These are phyloP conservation scores for Xanthoconium purpureum DNA, from an alignment of 768 basidiomycete species.

Conservation along the genomic window DNA sequence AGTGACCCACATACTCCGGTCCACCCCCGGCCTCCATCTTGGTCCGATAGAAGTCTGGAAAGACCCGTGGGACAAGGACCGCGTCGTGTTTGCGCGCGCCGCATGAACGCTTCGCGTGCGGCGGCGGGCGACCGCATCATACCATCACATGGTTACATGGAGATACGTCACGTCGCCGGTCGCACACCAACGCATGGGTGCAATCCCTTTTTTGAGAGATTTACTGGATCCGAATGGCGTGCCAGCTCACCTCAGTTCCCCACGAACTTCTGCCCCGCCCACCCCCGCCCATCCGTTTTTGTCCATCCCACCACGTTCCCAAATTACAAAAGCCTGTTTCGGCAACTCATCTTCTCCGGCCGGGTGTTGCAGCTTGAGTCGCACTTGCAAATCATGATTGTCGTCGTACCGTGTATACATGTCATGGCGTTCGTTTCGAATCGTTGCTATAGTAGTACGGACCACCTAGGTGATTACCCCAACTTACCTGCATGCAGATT, in stretches of 20 bases:
- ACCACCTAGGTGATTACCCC: not conserved
- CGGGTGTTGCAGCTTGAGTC: not conserved
- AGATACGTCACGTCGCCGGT: slow-evolving; percentile 1
- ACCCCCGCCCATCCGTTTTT: slow-evolving; percentile 2
- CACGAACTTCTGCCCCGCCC: not conserved
- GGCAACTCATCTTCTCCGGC: not conserved
- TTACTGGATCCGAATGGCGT: slow-evolving; percentile 6
- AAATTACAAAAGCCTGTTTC: not conserved
- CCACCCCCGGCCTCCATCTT: slow-evolving; percentile 40
- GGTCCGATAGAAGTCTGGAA: slow-evolving; percentile 61
- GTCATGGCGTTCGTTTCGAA: slow-evolving; percentile 9
- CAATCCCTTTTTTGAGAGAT: not conserved
- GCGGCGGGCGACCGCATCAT: not conserved
- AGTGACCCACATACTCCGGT: slow-evolving; percentile 57
- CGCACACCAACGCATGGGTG: too few relatives aligned
- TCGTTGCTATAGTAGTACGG: slow-evolving; percentile 21
- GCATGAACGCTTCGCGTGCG: slow-evolving; percentile 22
- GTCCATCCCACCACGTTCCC: slow-evolving; percentile 8
- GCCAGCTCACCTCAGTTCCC: slow-evolving; percentile 16
- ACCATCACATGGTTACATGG: slow-evolving; percentile 16
- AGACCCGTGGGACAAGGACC: slow-evolving; percentile 76
- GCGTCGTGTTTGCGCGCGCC: slow-evolving; percentile 62
- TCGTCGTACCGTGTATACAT: slow-evolving; percentile 1
- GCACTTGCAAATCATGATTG: slow-evolving; percentile 14
- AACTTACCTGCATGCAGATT: not conserved